Conservation (phyloP, 768 basidiomycete species). For the Pisolithus albus region DNA sequence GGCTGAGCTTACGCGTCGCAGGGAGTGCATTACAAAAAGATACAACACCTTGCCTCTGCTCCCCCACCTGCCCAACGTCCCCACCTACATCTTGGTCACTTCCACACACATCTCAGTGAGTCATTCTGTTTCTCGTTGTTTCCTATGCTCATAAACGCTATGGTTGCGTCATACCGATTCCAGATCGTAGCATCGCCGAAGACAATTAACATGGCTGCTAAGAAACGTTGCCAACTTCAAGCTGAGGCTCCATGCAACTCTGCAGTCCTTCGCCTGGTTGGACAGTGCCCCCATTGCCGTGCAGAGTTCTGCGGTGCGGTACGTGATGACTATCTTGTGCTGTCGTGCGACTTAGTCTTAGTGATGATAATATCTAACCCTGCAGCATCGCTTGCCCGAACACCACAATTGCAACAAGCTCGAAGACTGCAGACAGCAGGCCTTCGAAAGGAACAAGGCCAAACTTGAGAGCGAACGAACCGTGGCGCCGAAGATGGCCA, state of each 20-base stretch:
- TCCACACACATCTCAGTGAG: neutral
- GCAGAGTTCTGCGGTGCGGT: slow-evolving; percentile 73
- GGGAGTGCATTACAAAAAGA: slow-evolving; percentile 21
- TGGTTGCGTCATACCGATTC: neutral
- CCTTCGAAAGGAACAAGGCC: slow-evolving; percentile 81
- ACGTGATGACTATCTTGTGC: slow-evolving; percentile 24
- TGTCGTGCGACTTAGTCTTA: slow-evolving; percentile 11
- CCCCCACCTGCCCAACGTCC: neutral
- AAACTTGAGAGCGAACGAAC: slow-evolving; percentile 87
- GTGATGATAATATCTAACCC: slow-evolving; percentile 1
- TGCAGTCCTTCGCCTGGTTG: slow-evolving; percentile 77
- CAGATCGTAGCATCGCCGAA: neutral
- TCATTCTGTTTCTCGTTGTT: neutral
- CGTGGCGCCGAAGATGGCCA: slow-evolving; percentile 79
- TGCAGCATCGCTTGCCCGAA: slow-evolving; percentile 82
- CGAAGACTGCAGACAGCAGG: slow-evolving; percentile 79
- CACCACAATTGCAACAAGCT: slow-evolving; percentile 81
- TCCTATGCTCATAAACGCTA: neutral
- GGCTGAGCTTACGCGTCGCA: slow-evolving; percentile 23
- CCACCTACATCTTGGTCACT: neutral
- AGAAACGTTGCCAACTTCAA: slow-evolving; percentile 81
- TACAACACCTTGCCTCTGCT: neutral
- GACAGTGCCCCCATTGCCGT: slow-evolving; percentile 77
- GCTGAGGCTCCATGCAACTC: slow-evolving; percentile 54
- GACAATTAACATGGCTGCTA: slow-evolving; percentile 54